Conservation (phyloP, 2,329 filamentous ascomycete species). For the Claviceps arundinis region DNA sequence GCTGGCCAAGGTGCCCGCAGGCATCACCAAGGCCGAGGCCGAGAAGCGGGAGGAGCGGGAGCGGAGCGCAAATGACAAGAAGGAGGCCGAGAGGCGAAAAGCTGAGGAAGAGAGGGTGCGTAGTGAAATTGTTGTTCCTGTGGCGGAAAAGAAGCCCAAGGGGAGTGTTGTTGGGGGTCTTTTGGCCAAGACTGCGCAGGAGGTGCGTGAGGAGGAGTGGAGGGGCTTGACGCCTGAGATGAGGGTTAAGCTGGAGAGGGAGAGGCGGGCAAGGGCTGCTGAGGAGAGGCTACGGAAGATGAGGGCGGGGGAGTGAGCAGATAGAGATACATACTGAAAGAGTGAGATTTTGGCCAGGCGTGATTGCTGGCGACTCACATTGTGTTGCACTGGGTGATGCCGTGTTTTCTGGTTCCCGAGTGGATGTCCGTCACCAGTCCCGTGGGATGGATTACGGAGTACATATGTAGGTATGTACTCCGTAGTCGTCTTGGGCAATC, state of each 20-base stretch:
- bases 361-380: not conserved
- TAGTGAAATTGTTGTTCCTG: constrained; percentile 48
- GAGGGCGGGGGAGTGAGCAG: constrained; percentile 10
- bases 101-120: constrained; percentile 62
- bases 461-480: too few species aligned
- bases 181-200: constrained; percentile 60
- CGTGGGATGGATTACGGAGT: too few species aligned
- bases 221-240: constrained; percentile 82
- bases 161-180: constrained; percentile 38
- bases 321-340: not conserved
- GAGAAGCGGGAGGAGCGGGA: constrained; percentile 59
- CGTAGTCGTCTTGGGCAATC: too few species aligned
- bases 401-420: too few species aligned
- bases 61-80: constrained; percentile 51
- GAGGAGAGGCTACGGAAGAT: constrained; percentile 71
- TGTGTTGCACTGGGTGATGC: too few species aligned
- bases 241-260: constrained; percentile 69
- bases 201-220: constrained; percentile 70
- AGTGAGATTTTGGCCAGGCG: not conserved
- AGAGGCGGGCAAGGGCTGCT: constrained; percentile 78
- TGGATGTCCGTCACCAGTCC: too few species aligned
- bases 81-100: constrained; percentile 57
- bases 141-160: constrained; percentile 35
- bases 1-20: constrained; percentile 54
- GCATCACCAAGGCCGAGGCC: constrained; percentile 58